Evolutionary conservation across 2,329 filamentous ascomycete genomes (phyloP).

Genomic region (Xylariales sp.): DNA sequence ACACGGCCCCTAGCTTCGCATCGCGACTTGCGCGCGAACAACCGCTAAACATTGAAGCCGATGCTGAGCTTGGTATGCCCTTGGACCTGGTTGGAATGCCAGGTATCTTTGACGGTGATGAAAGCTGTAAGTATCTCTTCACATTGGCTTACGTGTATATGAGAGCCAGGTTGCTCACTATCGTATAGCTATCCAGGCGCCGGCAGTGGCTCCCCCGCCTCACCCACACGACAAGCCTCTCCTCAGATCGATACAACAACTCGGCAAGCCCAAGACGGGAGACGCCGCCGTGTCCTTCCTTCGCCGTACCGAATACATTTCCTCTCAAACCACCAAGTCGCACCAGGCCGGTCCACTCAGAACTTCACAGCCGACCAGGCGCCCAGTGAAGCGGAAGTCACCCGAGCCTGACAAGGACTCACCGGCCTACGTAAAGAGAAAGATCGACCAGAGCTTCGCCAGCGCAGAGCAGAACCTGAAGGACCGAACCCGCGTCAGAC

Average conservation of each 20-base stretch:
- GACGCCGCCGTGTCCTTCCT: slow-evolving; percentile 86
- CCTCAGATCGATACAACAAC: slow-evolving; percentile 73
- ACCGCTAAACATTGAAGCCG: slow-evolving; percentile 91
- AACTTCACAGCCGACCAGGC: slow-evolving; percentile 35
- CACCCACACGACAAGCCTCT: slow-evolving; percentile 83
- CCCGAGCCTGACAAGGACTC: slow-evolving; percentile 57
- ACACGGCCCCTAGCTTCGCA: slow-evolving; percentile 85
- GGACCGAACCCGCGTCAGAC: slow-evolving; percentile 49
- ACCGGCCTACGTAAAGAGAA: slow-evolving; percentile 62
- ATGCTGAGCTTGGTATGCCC: slow-evolving; percentile 97
- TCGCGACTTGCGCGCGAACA: slow-evolving; percentile 86
- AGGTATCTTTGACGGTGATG: slow-evolving; percentile 90
- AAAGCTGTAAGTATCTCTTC: slow-evolving; percentile 65
- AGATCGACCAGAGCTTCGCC: slow-evolving; percentile 60
- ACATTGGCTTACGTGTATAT: slow-evolving; percentile 12
- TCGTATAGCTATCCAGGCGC: slow-evolving; percentile 71
- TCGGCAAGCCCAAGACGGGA: slow-evolving; percentile 76
- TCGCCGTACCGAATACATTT: slow-evolving; percentile 93
- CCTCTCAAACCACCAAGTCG: slow-evolving; percentile 49
- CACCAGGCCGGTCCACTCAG: slow-evolving; percentile 47
- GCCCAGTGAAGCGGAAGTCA: slow-evolving; percentile 44
- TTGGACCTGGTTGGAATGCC: slow-evolving; percentile 93
- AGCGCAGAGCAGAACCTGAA: slow-evolving; percentile 49
- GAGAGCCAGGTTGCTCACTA: slow-evolving; percentile 11
- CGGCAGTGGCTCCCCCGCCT: slow-evolving; percentile 63